A percentile compares a stretch with the other conserved stretches of the same genome.
Evolutionary conservation across 139 green algal species (phyloP).

Genomic region (Tetradesmus obliquus): DNA sequence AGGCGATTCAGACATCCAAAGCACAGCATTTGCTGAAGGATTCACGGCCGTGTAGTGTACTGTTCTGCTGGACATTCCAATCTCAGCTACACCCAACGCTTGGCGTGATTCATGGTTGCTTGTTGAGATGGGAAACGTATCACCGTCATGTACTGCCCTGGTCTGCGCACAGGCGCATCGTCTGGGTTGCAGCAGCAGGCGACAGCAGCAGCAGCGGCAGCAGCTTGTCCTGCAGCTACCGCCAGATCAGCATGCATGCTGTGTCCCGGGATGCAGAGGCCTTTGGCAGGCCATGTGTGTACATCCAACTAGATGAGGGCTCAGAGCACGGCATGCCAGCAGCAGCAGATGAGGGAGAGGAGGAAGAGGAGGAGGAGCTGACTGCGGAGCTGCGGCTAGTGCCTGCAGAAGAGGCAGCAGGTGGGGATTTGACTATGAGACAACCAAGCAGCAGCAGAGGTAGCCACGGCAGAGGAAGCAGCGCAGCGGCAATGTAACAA

Average conservation of each 20-base stretch:
- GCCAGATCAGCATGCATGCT: constrained; percentile 64
- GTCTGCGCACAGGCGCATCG: constrained; percentile 55
- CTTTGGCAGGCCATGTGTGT: constrained; percentile 53
- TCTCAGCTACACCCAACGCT: too few relatives aligned
- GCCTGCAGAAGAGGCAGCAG: constrained; percentile 44
- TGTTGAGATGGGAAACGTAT: too few relatives aligned
- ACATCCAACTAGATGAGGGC: constrained; percentile 65
- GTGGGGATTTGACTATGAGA: constrained; percentile 17
- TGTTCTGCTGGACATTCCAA: too few relatives aligned
- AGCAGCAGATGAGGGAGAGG: constrained; percentile 46
- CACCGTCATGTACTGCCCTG: too few relatives aligned
- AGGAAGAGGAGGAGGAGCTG: constrained; percentile 40
- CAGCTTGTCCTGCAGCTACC: constrained; percentile 48
- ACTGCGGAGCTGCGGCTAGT: constrained; percentile 57
- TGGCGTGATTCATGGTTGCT: too few relatives aligned
- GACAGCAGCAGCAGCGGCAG: neutral
- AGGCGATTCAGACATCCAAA: too few relatives aligned
- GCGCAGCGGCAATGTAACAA: too few relatives aligned
- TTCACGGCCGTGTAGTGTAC: too few relatives aligned
- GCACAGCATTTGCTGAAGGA: too few relatives aligned
- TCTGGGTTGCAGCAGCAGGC: constrained; percentile 47
- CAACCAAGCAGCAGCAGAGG: neutral
- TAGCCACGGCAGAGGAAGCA: too few relatives aligned
- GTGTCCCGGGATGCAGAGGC: constrained; percentile 48
- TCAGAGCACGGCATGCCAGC: constrained; percentile 32